Base-by-base conservation (phyloP, 352 stramenopile genomes). In the Globisporangium orthogonon region DNA sequence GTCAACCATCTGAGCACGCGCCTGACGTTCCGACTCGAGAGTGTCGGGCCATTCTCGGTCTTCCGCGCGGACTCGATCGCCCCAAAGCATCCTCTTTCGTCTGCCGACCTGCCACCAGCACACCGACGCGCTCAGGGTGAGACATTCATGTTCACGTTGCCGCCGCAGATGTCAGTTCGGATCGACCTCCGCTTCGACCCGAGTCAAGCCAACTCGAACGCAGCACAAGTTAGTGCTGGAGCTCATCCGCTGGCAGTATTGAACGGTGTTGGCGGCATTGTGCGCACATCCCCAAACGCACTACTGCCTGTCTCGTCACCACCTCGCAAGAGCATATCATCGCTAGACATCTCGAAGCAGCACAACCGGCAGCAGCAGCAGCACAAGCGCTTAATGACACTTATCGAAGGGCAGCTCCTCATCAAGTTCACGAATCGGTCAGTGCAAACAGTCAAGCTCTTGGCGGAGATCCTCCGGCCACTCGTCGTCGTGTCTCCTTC, bases 21-120 rank as follows among this genome's bases (percentile, higher is more conserved):
- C 2, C 50, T 89, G 23, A 88, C 81, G 17, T 94, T 91, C 60
- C 81, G 81, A 1, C 66, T 94, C 13, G 81, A 88, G 45, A 76
- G 68, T 50, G 67, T 69, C 5, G 79, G 83, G 1, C 76, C 83
- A 47, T 91, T 91, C 50, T 63, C 62, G 1, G 73, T 91, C 1
- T 68, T 77, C 30, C 63, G 74, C 18, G 82, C 81, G 18, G 77
- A 86, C 46, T 88, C 81, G 13, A 52, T 85, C n/a, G 79, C 83
- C 0, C 78, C 77, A 9, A 67, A 69, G 17, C 76, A 93, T 48
- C 74, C 75, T n/a, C 58, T 89, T 17, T 85, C 81, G 4, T 57
- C 70, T 6, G 67, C 70, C 15, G 68, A 86, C 54, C 60, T 91
- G 28, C 73, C 79, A 1, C 64, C 78, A 17, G 70, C 71, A 2